phyloP scores from a whole-genome alignment of 495 filamentous ascomycete genomes.

The Astrothelium subdiscretum region DNA sequence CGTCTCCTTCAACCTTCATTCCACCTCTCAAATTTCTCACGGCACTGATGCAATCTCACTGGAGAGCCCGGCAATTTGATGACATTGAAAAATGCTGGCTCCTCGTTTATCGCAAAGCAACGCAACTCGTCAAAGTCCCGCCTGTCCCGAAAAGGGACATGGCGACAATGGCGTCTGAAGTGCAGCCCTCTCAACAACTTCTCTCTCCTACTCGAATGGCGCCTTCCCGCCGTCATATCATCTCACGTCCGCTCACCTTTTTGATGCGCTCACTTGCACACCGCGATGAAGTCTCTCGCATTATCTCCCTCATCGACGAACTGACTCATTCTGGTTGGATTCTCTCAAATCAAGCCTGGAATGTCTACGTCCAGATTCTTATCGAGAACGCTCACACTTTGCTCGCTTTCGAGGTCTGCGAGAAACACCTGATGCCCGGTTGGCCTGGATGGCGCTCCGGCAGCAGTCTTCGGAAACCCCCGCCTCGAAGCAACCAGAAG shows the following conservation, averaged over 20 bases:
- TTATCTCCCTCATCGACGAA: slow-evolving; percentile 38
- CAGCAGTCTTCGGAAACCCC: background rate
- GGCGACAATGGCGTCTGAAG: background rate
- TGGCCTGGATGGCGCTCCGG: slow-evolving; percentile 57
- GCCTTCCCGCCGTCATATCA: slow-evolving; percentile 43
- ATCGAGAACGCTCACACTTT: slow-evolving; percentile 20
- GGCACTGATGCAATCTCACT: slow-evolving; percentile 52
- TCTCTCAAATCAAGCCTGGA: slow-evolving; percentile 53
- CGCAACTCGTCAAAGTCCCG: slow-evolving; percentile 29
- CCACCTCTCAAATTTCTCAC: slow-evolving; percentile 48
- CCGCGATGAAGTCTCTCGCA: slow-evolving; percentile 34
- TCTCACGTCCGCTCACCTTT: slow-evolving; percentile 43
- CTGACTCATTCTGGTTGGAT: slow-evolving; percentile 52
- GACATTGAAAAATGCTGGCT: slow-evolving; percentile 57
- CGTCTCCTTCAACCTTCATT: slow-evolving; percentile 15
- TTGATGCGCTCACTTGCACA: slow-evolving; percentile 48
- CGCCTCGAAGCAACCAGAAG: slow-evolving; percentile 20
- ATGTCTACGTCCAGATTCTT: slow-evolving; percentile 43
- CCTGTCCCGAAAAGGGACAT: background rate
- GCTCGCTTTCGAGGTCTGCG: slow-evolving; percentile 56
- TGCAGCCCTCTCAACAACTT: slow-evolving; percentile 9
- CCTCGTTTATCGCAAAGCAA: slow-evolving; percentile 42
- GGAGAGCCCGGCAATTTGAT: slow-evolving; percentile 41
- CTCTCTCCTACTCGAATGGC: slow-evolving; percentile 28
- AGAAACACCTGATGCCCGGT: slow-evolving; percentile 58